Evolutionary conservation across 1,139 yeast genomes (phyloP).

Genomic region (Suhomyces taliae): DNA sequence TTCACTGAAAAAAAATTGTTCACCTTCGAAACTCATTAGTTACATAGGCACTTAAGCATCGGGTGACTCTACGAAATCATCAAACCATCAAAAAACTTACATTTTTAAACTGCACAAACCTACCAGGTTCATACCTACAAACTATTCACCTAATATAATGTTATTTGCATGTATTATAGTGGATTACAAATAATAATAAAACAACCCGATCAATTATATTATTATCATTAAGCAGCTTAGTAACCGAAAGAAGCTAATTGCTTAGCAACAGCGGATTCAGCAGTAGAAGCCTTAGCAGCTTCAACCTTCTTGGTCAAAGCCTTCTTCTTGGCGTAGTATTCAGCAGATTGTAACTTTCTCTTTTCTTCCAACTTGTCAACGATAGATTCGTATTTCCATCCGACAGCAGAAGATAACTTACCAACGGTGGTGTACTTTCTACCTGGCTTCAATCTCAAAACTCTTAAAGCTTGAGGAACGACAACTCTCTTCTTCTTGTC

Average conservation of each 20-base stretch:
- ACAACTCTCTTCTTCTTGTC: constrained; percentile 99
- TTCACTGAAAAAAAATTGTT: neutral
- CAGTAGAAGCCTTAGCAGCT: constrained; percentile 80
- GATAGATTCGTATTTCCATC: constrained; percentile 99
- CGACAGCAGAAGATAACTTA: constrained; percentile 94
- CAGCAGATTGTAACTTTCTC: constrained; percentile 99
- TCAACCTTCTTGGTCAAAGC: constrained; percentile 91
- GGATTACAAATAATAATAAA: constrained; percentile 11
- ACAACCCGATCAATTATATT: constrained; percentile 11
- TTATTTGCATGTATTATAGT: constrained; percentile 14
- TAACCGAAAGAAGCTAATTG: constrained; percentile 80
- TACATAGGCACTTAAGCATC: neutral
- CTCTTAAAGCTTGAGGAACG: constrained; percentile 99
- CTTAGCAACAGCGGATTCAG: constrained; percentile 71
- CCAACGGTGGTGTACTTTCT: constrained; percentile 99
- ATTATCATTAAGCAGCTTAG: constrained; percentile 38
- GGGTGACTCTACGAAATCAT: neutral
- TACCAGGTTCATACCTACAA: neutral
- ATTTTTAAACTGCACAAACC: neutral
- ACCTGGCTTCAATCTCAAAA: constrained; percentile 98
- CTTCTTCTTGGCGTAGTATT: constrained; percentile 98
- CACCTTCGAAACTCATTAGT: neutral
- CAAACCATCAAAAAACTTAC: neutral
- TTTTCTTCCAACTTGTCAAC: constrained; percentile 98
- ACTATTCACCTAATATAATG: constrained; percentile 3